phyloP scores from a whole-genome alignment of 345 rosid genomes.

The Brassica incana region DNA sequence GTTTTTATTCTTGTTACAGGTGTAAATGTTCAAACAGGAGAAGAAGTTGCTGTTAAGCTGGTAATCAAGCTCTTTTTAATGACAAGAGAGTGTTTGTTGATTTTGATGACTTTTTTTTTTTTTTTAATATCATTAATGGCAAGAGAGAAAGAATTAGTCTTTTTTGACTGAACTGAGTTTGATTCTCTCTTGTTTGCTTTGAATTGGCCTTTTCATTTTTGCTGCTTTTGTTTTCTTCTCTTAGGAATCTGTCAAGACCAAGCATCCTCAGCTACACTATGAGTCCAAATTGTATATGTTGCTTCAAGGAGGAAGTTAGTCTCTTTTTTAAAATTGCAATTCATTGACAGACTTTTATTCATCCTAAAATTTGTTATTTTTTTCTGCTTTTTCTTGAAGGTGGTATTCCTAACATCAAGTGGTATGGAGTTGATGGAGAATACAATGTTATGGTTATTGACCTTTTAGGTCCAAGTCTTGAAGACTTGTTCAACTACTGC shows the following conservation, averaged over 20 bases:
- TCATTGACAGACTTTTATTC: not conserved
- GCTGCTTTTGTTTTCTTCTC: not conserved
- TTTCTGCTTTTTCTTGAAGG: constrained; percentile 39
- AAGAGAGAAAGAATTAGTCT: too few relatives aligned
- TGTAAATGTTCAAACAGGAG: constrained; percentile 82
- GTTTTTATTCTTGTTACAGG: constrained; percentile 40
- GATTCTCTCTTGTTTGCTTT: not conserved
- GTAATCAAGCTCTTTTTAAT: constrained; percentile 35
- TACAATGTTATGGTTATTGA: constrained; percentile 83
- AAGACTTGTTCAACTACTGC: constrained; percentile 83
- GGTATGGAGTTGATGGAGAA: constrained; percentile 84
- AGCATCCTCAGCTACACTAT: constrained; percentile 83
- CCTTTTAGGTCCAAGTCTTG: constrained; percentile 88
- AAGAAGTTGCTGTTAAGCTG: constrained; percentile 87
- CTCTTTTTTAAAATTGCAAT: not conserved
- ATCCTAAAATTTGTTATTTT: not conserved
- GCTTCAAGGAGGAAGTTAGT: constrained; percentile 86
- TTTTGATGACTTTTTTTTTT: not conserved
- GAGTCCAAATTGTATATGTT: constrained; percentile 82
- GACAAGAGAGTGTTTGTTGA: not conserved
- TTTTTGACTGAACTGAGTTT: too few relatives aligned
- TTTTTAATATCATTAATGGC: not conserved
- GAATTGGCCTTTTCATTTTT: not conserved
- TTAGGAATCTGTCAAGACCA: constrained; percentile 82
- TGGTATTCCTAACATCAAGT: constrained; percentile 77